Evolutionary conservation across 2,329 filamentous ascomycete genomes (phyloP).

Genomic region (Trichoderma cornu-damae): DNA sequence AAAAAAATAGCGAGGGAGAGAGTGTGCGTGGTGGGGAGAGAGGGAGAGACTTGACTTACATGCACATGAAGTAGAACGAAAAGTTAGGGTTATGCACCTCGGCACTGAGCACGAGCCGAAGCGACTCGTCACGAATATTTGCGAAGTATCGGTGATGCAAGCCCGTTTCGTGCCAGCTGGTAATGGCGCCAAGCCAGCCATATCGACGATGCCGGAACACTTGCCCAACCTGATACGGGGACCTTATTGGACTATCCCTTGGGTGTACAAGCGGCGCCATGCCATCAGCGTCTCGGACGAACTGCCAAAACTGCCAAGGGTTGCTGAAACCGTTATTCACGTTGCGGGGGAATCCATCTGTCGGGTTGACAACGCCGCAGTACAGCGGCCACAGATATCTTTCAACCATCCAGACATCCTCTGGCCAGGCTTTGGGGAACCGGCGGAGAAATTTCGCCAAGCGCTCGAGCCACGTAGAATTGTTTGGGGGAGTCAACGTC

Average conservation of each 20-base stretch:
- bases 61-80: slow-evolving; percentile 68
- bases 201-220: slow-evolving; percentile 81
- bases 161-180: slow-evolving; percentile 69
- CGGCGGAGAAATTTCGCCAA: slow-evolving; percentile 58
- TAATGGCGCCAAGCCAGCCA: slow-evolving; percentile 72
- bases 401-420: slow-evolving; percentile 67
- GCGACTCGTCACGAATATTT: not conserved
- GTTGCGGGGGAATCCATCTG: slow-evolving; percentile 27
- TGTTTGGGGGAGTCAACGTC: slow-evolving; percentile 46
- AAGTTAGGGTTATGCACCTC: slow-evolving; percentile 17
- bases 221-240: slow-evolving; percentile 66
- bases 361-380: slow-evolving; percentile 36
- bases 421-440: slow-evolving; percentile 40
- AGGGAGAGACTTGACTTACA: slow-evolving; percentile 62
- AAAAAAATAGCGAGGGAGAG: slow-evolving; percentile 24
- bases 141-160: slow-evolving; percentile 21
- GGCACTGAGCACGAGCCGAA: not conserved
- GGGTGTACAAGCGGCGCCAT: slow-evolving; percentile 35
- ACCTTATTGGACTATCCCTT: slow-evolving; percentile 24
- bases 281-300: slow-evolving; percentile 43
- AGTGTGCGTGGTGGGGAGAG: no score
- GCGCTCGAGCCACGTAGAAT: slow-evolving; percentile 53
- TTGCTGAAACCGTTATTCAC: slow-evolving; percentile 28
- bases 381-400: slow-evolving; percentile 60
- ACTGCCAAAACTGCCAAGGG: slow-evolving; percentile 29